Evolutionary conservation across 2,329 filamentous ascomycete species (phyloP).

Genomic region (Falciphora oryzae): DNA sequence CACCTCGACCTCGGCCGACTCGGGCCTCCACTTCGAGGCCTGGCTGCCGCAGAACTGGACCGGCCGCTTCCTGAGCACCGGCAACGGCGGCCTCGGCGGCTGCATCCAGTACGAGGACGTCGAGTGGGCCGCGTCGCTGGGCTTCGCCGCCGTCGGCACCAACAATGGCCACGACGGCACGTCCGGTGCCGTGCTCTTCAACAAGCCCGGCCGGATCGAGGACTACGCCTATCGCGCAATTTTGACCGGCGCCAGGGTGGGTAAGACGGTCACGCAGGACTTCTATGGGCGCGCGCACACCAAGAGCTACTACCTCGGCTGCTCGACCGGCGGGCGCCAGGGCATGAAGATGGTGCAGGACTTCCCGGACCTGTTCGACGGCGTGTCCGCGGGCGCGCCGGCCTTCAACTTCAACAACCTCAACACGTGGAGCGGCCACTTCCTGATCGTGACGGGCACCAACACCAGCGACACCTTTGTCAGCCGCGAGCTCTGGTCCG

Average conservation of each 20-base stretch:
- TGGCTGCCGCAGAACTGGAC: constrained; percentile 43
- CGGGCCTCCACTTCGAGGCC: constrained; percentile 39
- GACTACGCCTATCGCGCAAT: constrained; percentile 27
- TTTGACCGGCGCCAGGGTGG: constrained; percentile 42
- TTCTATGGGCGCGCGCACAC: constrained; percentile 37
- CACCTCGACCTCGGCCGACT: constrained; percentile 27
- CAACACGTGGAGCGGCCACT: constrained; percentile 35
- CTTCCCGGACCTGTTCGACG: constrained; percentile 52
- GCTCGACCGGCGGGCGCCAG: constrained; percentile 54
- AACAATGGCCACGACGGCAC: constrained; percentile 47
- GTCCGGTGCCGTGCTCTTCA: constrained; percentile 23
- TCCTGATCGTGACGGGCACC: constrained; percentile 32
- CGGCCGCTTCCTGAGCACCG: constrained; percentile 39
- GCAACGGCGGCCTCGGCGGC: constrained; percentile 43
- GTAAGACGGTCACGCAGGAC: constrained; percentile 38
- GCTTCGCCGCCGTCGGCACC: constrained; percentile 42
- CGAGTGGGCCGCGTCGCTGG: constrained; percentile 35
- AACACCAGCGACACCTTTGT: constrained; percentile 22
- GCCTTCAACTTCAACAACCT: constrained; percentile 33
- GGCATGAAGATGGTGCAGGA: constrained; percentile 47
- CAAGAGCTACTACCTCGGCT: constrained; percentile 51
- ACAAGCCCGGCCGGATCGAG: constrained; percentile 29
- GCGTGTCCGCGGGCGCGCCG: constrained; percentile 44
- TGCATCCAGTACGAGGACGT: constrained; percentile 43
- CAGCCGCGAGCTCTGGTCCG: constrained; percentile 28